Evolutionary conservation across 805 yeast genomes (phyloP), one percentile per base, ranked within the genome.

Genomic region (Lipomyces lipofer): DNA sequence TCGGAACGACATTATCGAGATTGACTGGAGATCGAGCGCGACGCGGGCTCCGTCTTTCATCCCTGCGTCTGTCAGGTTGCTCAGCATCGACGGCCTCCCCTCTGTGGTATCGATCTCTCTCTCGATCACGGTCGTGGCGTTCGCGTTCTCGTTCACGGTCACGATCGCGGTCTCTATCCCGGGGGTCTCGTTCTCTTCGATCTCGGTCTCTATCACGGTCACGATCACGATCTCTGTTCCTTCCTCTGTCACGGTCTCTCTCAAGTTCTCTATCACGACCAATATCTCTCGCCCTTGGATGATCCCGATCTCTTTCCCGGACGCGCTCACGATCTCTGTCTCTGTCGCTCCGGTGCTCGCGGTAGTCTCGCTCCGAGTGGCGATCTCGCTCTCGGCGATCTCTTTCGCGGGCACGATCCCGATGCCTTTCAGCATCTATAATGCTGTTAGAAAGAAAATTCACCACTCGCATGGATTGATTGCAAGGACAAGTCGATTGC

Each of bases 1-100:
- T 69, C 0, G 84, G 75, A 0, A 73, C 66, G 0, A 76, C 78
- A 19, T 69, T 66, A 3, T 67, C 67, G 12, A 81, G 66, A 12
- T 72, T 71, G 22, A 63, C 65, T n/a, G 52, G 52, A n/a, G 43
- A 47, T 47, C 52, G 30, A 25, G 62, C 53, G 30, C 54, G 49
- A 10, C 62, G 38, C 8, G 60, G 45, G 27, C 43, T 28, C 13
- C 39, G 39, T n/a, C 52, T 12, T 27, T 29, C 25, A 10, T 28
- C 28, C n/a, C 38, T 43, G n/a, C 43, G 35, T 9, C 61, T 50
- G 36, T 45, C 38, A 19, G 40, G 50, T 17, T 33, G 27, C 10
- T 19, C 30, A n/a, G 22, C 36, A n/a, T 47, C 39, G 30, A 48
- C 38, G 10, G 19, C 36, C 40, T 27, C 42, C 43, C 39, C 38